These are phyloP conservation scores for Globisporangium solare DNA, from an alignment of 352 stramenopile species.

Conservation along the genomic window DNA sequence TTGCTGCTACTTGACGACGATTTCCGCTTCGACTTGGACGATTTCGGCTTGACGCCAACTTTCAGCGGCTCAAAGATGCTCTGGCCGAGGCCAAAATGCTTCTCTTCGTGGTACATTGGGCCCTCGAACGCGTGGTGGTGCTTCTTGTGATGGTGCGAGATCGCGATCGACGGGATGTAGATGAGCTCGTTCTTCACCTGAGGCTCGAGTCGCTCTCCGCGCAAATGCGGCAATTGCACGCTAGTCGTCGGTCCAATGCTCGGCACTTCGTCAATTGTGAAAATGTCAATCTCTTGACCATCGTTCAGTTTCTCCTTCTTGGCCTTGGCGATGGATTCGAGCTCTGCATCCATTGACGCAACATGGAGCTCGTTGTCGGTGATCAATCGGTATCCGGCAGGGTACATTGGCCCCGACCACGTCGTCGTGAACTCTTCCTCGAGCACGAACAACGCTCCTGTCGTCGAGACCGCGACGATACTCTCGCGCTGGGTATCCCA, in stretches of 20 bases:
- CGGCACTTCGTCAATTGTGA: slow-evolving; percentile 20
- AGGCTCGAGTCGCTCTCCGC: slow-evolving; percentile 1
- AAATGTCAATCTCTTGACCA: slow-evolving; percentile 39
- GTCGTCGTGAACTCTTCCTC: slow-evolving; percentile 72
- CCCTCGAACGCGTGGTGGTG: slow-evolving; percentile 37
- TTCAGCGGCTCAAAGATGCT: slow-evolving; percentile 72
- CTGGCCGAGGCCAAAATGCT: slow-evolving; percentile 65
- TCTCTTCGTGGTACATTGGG: slow-evolving; percentile 57
- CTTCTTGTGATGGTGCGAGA: slow-evolving; percentile 46
- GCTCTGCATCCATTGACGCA: slow-evolving; percentile 26
- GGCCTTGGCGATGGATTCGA: slow-evolving; percentile 27
- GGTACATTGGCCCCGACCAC: slow-evolving; percentile 84
- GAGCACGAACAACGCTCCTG: slow-evolving; percentile 58
- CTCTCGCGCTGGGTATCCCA: slow-evolving; percentile 55
- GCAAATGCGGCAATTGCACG: slow-evolving; percentile 11
- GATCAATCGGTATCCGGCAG: slow-evolving; percentile 69
- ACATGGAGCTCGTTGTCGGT: slow-evolving; percentile 75
- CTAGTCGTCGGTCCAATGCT: slow-evolving; percentile 3
- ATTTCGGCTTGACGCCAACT: slow-evolving; percentile 33
- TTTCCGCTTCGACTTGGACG: slow-evolving; percentile 27
- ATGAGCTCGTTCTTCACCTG: slow-evolving; percentile 23
- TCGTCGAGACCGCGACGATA: slow-evolving; percentile 61
- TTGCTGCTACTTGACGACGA: slow-evolving; percentile 6
- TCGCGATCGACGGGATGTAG: slow-evolving; percentile 57
- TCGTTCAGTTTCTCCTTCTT: neutral